Conservation (phyloP, 176 grass and related monocot species). For the Carex parvula region DNA sequence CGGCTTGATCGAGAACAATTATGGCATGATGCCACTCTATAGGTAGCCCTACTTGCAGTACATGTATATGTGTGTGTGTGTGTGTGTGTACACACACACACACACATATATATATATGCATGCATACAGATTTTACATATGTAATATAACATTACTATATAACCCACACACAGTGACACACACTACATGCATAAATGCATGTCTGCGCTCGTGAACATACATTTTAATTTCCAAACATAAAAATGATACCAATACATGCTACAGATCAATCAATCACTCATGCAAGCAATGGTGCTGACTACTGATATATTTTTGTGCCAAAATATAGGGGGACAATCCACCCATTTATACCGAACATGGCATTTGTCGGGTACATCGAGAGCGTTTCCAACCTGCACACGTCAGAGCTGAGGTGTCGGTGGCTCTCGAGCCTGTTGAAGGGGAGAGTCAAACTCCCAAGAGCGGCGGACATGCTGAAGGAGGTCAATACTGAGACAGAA, state of each 20-base stretch:
- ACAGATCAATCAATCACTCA: background rate
- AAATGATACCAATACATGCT: background rate
- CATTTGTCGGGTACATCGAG: constrained; percentile 96
- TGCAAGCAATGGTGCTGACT: background rate
- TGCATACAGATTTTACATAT: background rate
- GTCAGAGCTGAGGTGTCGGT: constrained; percentile 90
- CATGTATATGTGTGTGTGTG: no score
- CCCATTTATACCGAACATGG: constrained; percentile 91
- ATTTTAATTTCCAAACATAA: background rate
- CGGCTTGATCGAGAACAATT: constrained; percentile 47
- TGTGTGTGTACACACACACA: no score
- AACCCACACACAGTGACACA: background rate
- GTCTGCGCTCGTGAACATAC: background rate
- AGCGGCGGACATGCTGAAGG: constrained; percentile 49
- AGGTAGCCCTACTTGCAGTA: constrained; percentile 29
- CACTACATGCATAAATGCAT: background rate
- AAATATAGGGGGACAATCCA: constrained; percentile 70
- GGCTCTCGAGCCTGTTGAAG: constrained; percentile 66
- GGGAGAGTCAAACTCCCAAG: constrained; percentile 52
- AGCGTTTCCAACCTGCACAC: constrained; percentile 99
- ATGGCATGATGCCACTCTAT: constrained; percentile 84
- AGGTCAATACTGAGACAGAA: constrained; percentile 55
- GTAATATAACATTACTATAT: no score
- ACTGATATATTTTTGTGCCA: background rate
- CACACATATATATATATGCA: background rate